Conservation (phyloP, 371 early-diverging fungal genomes). For the Capniomyces stellatus region DNA sequence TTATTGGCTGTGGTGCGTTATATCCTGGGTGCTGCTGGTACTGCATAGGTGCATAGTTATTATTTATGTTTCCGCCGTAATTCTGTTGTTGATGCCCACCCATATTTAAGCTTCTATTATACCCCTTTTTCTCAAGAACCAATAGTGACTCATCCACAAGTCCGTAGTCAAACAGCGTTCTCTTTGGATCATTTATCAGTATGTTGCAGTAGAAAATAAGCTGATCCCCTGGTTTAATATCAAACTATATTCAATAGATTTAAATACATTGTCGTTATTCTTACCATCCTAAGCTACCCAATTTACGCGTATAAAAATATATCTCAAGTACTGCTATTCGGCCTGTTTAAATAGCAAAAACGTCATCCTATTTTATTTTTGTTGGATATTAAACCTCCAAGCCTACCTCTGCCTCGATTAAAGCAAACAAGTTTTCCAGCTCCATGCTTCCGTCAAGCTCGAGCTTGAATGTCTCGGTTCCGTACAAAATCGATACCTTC, state of each 20-base stretch:
- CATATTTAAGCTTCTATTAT: neutral
- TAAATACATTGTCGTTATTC: too few relatives aligned
- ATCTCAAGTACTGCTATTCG: too few relatives aligned
- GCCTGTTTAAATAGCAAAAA: too few relatives aligned
- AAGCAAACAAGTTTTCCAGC: slow-evolving; percentile 61
- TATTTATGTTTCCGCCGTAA: slow-evolving; percentile 3
- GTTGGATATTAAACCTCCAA: neutral
- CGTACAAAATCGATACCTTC: slow-evolving; percentile 1
- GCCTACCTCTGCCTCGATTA: slow-evolving; percentile 62
- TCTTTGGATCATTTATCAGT: slow-evolving; percentile 32
- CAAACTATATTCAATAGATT: too few relatives aligned
- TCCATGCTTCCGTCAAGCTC: slow-evolving; percentile 65
- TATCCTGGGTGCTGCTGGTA: too few relatives aligned
- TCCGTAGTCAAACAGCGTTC: slow-evolving; percentile 41
- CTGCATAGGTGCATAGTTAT: too few relatives aligned
- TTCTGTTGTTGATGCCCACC: slow-evolving; percentile 2
- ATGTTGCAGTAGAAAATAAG: neutral
- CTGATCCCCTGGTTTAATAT: neutral
- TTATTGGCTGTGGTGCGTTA: too few relatives aligned
- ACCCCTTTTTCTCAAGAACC: slow-evolving; percentile 28
- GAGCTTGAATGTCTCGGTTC: slow-evolving; percentile 23
- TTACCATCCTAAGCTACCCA: too few relatives aligned
- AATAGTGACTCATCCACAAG: slow-evolving; percentile 60
- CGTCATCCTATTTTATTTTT: too few relatives aligned
- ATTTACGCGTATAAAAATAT: too few relatives aligned